Evolutionary conservation across 169 alveolate genomes (phyloP), one percentile per base, ranked within the genome.

Genomic region (Plasmodium cynomolgi): DNA sequence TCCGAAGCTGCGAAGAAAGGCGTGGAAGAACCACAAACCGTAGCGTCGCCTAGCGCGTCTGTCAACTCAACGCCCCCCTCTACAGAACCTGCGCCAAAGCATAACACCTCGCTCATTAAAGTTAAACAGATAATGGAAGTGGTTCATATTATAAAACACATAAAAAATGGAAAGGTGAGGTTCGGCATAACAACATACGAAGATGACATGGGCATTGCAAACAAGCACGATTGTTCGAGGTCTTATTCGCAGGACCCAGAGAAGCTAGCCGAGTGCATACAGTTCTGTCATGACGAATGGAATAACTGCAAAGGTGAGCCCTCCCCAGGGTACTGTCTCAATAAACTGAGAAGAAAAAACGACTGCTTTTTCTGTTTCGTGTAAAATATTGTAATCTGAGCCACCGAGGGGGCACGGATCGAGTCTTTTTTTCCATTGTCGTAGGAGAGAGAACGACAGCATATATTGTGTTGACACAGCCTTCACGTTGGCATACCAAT

Each of bases 261-360:
- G 15, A 77, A 77, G 26, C 41, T 11, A 13, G 20, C 6, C 11
- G 62, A 77, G 50, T 77, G 84, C 50, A 44, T 77, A 77, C 33
- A 37, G 9, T 77, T 77, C 26, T 77, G 84, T 26, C n/a, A 77
- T 13, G 68, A 77, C n/a, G 50, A 77, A n/a, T 58, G 73, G 73
- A 58, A 58, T 7, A 58, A 58, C 31, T 58, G 73, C 73, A 58
- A 58, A 15, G 73, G 73, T 1, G 73, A 15, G 7, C 9, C 31
- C 7, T 58, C 73, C 11, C 73, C 73, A 4, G 73, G 73, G 11
- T 58, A 58, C 2, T 58, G 73, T 6, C 29, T 58, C 1, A 23
- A 3, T 3, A 15, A 58, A 58, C 20, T 20, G 73, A 58, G 73
- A 58, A 58, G 29, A 58, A 58, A 58, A 58, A 58, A 58, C 73